Evolutionary conservation across 2,329 filamentous ascomycete species (phyloP).

Genomic region (Penicillium polonicum): DNA sequence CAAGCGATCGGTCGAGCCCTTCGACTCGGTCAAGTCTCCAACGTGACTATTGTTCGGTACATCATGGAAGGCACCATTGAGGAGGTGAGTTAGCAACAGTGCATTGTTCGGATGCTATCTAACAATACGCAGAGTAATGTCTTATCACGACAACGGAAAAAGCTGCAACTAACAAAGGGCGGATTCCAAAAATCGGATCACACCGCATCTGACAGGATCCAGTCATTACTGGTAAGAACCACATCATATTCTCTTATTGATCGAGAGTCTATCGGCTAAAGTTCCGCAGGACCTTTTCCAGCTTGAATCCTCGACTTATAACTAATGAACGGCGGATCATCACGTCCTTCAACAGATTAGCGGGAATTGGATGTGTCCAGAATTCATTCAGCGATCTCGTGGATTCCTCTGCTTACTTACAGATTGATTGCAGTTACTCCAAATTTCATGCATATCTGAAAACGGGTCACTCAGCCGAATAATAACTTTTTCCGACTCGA

Average conservation of each 20-base stretch:
- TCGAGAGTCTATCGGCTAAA: background rate
- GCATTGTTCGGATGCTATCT: background rate
- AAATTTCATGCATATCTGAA: too few relatives aligned
- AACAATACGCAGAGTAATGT: slow-evolving; percentile 3
- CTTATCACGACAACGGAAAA: slow-evolving; percentile 1
- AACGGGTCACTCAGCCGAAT: too few relatives aligned
- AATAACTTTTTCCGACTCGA: too few relatives aligned
- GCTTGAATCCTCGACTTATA: background rate
- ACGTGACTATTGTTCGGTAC: slow-evolving; percentile 2
- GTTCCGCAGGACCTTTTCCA: background rate
- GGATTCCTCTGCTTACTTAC: background rate
- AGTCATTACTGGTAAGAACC: background rate
- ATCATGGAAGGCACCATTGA: slow-evolving; percentile 3
- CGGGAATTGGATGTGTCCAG: background rate
- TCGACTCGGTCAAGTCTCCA: slow-evolving; percentile 3
- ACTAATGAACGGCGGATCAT: background rate
- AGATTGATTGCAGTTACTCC: too few relatives aligned
- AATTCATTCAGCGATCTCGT: background rate
- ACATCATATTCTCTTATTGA: background rate
- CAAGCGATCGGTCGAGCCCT: slow-evolving; percentile 7
- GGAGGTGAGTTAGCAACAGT: background rate
- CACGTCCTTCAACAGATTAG: background rate
- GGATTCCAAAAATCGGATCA: background rate
- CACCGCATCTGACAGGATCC: background rate
- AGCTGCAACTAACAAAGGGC: background rate